Base-by-base conservation (phyloP, 2,329 filamentous ascomycete genomes). In the Penicillium sp. region DNA sequence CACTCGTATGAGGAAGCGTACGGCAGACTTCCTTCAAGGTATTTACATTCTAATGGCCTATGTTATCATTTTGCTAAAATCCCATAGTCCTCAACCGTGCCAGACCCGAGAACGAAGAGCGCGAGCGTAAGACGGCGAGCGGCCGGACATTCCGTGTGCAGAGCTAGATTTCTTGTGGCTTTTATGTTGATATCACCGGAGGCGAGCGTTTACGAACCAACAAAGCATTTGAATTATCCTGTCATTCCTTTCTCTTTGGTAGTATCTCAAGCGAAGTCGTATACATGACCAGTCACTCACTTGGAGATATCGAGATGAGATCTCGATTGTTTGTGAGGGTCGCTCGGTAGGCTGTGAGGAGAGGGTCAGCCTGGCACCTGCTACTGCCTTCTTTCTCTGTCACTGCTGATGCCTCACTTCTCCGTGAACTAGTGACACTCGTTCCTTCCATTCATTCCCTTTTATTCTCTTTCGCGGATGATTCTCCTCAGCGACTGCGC, bases 1-100 rank as follows among this genome's bases (percentile, higher is more conserved):
- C 84, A 96, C 93, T 37, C 88, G 96, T 73, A 99, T 99, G 95
- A 89, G 95, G 76, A 92, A 94, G 83, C 88, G 95, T 77, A 99
- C 96, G 10, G 95, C 95, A 53, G 96, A 99, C 78, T 99, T 99
- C 83, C 87, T 99, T 60, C 96, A 99, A 86, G 92, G 92, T 94
- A 82, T 75, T 84, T 70, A 46, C 52, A 38, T 25, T 35, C 4
- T 45, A 45, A 6, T n/a, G 7, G 7, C 2, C 10, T 5, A 10
- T 2, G 13, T 14, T 25, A 4, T 19, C n/a, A 10, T 33, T 8
- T 26, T 45, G 61, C 79, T 84, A 68, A 84, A 69, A 49, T 53
- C 38, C 65, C 25, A 35, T 72, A 96, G 94, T 99, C n/a, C 85
- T 99, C 67, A 94, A 96, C 76, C 88, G 96, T 81, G 95, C 95